Evolutionary conservation across 2,329 filamentous ascomycete species (phyloP).

Genomic region (Ascochyta pisi): DNA sequence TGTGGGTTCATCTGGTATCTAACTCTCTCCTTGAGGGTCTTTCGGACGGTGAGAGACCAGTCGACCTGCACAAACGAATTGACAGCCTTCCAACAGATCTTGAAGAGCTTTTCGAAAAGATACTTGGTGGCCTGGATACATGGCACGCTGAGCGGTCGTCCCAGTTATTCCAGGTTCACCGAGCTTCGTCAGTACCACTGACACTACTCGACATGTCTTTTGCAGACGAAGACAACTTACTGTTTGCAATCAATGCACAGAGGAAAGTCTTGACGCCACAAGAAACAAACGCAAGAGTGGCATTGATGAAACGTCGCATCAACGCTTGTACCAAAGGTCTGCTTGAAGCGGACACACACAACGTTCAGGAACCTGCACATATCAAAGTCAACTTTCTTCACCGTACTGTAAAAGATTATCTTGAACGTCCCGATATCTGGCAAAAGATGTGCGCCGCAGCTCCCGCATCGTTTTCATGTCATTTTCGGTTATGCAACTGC

Average conservation of each 20-base stretch:
- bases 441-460: no score
- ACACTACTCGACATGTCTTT: constrained; percentile 20
- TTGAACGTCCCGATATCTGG: not conserved
- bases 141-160: constrained; percentile 14
- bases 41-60: constrained; percentile 9
- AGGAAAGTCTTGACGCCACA: no score
- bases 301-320: constrained; percentile 3
- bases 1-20: constrained; percentile 24
- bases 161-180: constrained; percentile 20
- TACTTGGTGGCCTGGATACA: constrained; percentile 14
- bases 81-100: constrained; percentile 19
- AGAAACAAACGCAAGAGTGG: not conserved
- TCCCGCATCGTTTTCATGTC: no score
- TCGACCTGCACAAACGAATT: constrained; percentile 13
- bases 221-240: constrained; percentile 15
- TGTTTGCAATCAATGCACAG: not conserved
- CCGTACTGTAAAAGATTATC: constrained; percentile 21
- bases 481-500: no score
- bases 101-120: constrained; percentile 22
- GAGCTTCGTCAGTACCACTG: not conserved
- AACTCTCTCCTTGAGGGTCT: constrained; percentile 16
- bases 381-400: constrained; percentile 15
- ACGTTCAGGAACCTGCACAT: not conserved
- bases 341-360: constrained; percentile 11
- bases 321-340: constrained; percentile 19